phyloP scores from a whole-genome alignment of 495 filamentous ascomycete genomes.

The Tetracladium setigerum region DNA sequence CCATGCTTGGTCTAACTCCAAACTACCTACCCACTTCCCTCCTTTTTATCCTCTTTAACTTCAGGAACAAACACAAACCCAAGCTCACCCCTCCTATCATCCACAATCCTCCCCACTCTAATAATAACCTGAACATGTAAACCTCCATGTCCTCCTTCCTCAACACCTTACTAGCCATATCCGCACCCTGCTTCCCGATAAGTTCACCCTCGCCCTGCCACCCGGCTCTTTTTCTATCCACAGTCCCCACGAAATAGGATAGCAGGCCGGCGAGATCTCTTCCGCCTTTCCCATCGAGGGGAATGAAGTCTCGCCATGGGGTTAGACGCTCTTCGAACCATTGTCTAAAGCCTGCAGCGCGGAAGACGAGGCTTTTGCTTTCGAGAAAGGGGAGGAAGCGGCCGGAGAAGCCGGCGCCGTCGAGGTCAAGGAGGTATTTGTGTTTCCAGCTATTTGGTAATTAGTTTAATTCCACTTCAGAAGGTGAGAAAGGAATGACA shows the following conservation, averaged over 20 bases:
- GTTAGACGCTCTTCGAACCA: constrained; percentile 68
- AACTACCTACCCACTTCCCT: no score
- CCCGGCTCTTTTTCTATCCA: constrained; percentile 25
- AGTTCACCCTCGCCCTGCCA: constrained; percentile 33
- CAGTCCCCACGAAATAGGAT: constrained; percentile 50
- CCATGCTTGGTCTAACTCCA: no score
- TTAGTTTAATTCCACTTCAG: constrained; percentile 36
- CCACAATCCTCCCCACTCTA: constrained; percentile 63
- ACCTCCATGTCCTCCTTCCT: constrained; percentile 77
- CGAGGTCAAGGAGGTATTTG: constrained; percentile 59
- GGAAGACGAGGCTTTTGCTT: constrained; percentile 56
- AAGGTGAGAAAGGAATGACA: neutral
- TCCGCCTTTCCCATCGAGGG: constrained; percentile 61
- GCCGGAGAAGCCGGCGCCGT: constrained; percentile 51
- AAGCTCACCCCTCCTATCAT: constrained; percentile 51
- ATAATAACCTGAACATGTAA: constrained; percentile 67
- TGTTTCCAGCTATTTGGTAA: constrained; percentile 12
- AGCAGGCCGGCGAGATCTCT: constrained; percentile 51
- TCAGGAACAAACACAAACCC: constrained; percentile 32
- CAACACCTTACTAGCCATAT: constrained; percentile 56
- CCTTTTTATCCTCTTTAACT: no score
- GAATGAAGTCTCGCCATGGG: constrained; percentile 75
- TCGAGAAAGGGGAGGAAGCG: constrained; percentile 56
- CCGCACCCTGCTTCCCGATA: constrained; percentile 60
- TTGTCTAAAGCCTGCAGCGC: constrained; percentile 57